These are phyloP conservation scores for Hortiboletus flavorubellus DNA, from an alignment of 768 basidiomycete species.

Conservation along the genomic window DNA sequence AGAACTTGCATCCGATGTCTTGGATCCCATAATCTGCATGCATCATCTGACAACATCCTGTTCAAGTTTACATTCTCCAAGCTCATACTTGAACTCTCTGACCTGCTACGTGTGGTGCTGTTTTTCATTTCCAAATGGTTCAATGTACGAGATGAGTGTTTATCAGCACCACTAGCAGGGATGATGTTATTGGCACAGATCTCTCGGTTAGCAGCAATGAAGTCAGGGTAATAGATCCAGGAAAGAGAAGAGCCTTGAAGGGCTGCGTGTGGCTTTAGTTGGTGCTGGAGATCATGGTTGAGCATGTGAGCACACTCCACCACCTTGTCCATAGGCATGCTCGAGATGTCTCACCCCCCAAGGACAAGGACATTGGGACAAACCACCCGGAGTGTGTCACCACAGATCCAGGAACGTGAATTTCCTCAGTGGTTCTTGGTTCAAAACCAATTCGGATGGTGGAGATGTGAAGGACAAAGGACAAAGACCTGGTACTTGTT, in stretches of 20 bases:
- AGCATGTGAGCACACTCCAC: slow-evolving; percentile 93
- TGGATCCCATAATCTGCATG: no score
- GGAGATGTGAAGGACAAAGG: slow-evolving; percentile 88
- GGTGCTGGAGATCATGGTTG: slow-evolving; percentile 95
- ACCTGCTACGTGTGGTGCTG: no score
- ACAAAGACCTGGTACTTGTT: slow-evolving; percentile 89
- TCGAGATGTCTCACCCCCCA: slow-evolving; percentile 98
- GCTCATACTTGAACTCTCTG: no score
- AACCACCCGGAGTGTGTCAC: slow-evolving; percentile 87
- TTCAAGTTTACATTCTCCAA: no score
- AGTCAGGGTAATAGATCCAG: slow-evolving; percentile 95
- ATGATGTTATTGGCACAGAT: slow-evolving; percentile 93
- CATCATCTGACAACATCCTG: no score
- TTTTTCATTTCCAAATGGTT: no score
- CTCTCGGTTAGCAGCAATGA: slow-evolving; percentile 97
- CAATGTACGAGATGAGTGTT: slow-evolving; percentile 71
- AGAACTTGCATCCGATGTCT: no score
- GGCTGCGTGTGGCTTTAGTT: slow-evolving; percentile 84
- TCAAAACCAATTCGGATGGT: slow-evolving; percentile 91
- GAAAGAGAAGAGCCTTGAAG: slow-evolving; percentile 81
- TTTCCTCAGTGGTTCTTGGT: slow-evolving; percentile 75
- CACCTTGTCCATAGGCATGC: slow-evolving; percentile 78
- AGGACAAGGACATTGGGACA: slow-evolving; percentile 97
- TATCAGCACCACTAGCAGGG: slow-evolving; percentile 62
- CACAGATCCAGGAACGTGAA: slow-evolving; percentile 84